Evolutionary conservation across 371 early-diverging fungal species (phyloP).

Genomic region (Mortierella sp.): DNA sequence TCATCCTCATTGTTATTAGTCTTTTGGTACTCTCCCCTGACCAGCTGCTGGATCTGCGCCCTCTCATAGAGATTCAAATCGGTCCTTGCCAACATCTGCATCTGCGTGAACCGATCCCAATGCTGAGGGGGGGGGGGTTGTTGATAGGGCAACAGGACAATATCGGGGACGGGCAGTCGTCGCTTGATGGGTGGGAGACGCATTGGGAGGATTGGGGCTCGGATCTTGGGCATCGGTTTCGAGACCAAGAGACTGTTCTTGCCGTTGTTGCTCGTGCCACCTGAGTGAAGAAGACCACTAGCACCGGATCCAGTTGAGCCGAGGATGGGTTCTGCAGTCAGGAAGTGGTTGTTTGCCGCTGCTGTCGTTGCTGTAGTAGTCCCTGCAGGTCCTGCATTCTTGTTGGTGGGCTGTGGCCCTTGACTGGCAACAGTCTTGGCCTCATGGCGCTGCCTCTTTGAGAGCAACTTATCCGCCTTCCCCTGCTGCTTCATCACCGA

Average conservation of each 20-base stretch:
- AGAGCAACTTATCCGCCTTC: not conserved
- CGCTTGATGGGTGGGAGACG: conserved; percentile 2
- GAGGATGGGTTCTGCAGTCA: not conserved
- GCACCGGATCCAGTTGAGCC: not conserved
- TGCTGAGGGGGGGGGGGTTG: conserved; percentile 25
- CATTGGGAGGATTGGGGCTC: conserved; percentile 4
- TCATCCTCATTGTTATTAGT: not conserved
- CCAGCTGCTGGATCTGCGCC: conserved; percentile 3
- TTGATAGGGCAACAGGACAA: conserved; percentile 22
- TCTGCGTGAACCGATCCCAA: conserved; percentile 3
- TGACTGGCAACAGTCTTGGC: not conserved
- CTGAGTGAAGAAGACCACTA: not conserved
- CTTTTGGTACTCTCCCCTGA: not conserved
- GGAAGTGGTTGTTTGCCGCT: not conserved
- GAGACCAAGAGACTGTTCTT: not conserved
- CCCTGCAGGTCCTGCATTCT: not conserved
- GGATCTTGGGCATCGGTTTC: not conserved
- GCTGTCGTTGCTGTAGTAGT: not conserved
- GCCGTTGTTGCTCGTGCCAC: not conserved
- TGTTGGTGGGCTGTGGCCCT: not conserved
- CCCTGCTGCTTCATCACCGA: not conserved
- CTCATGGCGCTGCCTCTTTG: not conserved
- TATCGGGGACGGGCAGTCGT: conserved; percentile 1
- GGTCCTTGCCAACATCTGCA: not conserved
- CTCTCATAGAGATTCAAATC: not conserved